phyloP scores from a whole-genome alignment of 768 basidiomycete species.

The Lyophyllum atratum region DNA sequence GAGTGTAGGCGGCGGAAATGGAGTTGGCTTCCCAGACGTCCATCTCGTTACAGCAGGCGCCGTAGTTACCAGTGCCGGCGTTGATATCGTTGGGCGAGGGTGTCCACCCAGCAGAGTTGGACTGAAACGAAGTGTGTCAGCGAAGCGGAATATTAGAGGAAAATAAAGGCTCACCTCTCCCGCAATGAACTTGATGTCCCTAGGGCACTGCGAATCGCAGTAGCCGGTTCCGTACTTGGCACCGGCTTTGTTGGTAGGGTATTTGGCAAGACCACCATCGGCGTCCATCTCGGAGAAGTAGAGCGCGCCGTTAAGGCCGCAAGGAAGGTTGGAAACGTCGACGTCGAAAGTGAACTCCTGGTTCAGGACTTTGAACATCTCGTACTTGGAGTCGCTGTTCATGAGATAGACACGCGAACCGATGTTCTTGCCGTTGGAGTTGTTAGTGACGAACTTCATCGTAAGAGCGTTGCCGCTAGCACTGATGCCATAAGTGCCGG shows the following conservation, averaged over 20 bases:
- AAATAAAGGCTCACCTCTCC: constrained; percentile 40
- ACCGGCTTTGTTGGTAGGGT: constrained; percentile 54
- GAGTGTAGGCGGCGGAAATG: constrained; percentile 49
- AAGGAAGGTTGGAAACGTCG: constrained; percentile 55
- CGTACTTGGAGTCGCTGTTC: constrained; percentile 7
- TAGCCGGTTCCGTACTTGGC: constrained; percentile 61
- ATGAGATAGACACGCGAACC: constrained; percentile 26
- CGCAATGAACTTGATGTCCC: constrained; percentile 64
- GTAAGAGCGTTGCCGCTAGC: constrained; percentile 45
- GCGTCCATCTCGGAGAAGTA: constrained; percentile 63
- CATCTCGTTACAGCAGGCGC: constrained; percentile 60
- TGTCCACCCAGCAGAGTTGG: constrained; percentile 47
- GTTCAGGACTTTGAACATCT: constrained; percentile 32
- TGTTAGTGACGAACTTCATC: constrained; percentile 48
- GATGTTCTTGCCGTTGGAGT: constrained; percentile 36
- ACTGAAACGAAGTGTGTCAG: constrained; percentile 27
- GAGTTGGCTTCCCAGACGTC: constrained; percentile 62
- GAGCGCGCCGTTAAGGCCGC: constrained; percentile 62
- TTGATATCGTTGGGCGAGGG: constrained; percentile 39
- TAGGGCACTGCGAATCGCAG: constrained; percentile 65
- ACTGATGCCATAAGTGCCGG: constrained; percentile 55
- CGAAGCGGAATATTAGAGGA: neutral
- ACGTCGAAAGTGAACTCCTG: constrained; percentile 64
- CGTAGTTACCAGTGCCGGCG: constrained; percentile 44
- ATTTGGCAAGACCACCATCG: constrained; percentile 51